Percentiles rank a stretch among this genome's conserved stretches.
Conservation (phyloP, 306 rosid species). For the Ammopiptanthus mongolicus region DNA sequence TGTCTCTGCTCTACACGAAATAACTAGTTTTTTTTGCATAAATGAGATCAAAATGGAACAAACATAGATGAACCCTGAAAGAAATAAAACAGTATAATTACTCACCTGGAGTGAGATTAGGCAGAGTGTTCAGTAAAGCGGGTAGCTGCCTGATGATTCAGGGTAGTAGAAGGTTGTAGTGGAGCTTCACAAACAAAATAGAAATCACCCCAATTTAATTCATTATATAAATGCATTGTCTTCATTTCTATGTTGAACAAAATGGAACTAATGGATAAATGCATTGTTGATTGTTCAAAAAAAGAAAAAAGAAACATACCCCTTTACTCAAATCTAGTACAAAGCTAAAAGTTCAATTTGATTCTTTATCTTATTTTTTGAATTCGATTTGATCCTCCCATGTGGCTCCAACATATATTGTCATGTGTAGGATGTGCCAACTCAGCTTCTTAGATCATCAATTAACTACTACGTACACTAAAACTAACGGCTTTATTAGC, state of each 20-base stretch:
- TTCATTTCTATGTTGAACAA: background rate
- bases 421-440: too few relatives aligned
- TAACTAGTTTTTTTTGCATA: slow-evolving; percentile 10
- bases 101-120: slow-evolving; percentile 78
- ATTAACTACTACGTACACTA: too few relatives aligned
- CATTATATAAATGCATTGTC: background rate
- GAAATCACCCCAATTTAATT: slow-evolving; percentile 18
- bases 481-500: too few relatives aligned
- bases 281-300: background rate
- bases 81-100: slow-evolving; percentile 7
- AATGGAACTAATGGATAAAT: background rate
- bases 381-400: too few relatives aligned
- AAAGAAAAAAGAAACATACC: slow-evolving; percentile 14
- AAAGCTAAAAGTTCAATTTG: too few relatives aligned
- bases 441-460: too few relatives aligned
- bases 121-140: slow-evolving; percentile 88
- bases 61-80: background rate
- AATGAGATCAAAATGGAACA: slow-evolving; percentile 7
- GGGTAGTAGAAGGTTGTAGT: slow-evolving; percentile 71
- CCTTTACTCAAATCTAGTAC: slow-evolving; percentile 66
- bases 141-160: slow-evolving; percentile 76
- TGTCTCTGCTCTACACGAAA: too few relatives aligned
- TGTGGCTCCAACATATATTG: too few relatives aligned
- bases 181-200: slow-evolving; percentile 68
- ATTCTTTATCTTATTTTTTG: too few relatives aligned